Conservation (phyloP, 1,139 yeast species). For the Protomyces lactucae-debilis region DNA sequence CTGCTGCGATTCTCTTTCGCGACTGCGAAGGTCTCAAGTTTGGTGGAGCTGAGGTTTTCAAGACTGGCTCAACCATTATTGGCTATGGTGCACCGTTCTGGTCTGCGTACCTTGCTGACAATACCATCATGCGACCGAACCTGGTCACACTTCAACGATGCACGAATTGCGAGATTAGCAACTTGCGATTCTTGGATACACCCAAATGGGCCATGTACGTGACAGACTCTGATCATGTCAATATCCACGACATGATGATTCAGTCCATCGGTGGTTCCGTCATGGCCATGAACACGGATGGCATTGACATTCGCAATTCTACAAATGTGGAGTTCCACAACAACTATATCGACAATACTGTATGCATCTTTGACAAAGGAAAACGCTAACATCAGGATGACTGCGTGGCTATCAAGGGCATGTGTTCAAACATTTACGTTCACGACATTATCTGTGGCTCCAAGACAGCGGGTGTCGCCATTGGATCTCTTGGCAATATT, state of each 20-base stretch:
- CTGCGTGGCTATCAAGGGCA: background rate
- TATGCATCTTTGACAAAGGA: background rate
- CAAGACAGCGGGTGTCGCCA: background rate
- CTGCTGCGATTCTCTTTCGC: background rate
- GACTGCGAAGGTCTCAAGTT: background rate
- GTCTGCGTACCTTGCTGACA: background rate
- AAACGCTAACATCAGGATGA: background rate
- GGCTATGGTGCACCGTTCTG: background rate
- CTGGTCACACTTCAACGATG: background rate
- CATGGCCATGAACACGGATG: background rate
- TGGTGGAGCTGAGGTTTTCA: background rate
- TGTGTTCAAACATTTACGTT: background rate
- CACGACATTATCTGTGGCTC: slow-evolving; percentile 6
- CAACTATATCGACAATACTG: slow-evolving; percentile 1
- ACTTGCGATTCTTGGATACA: background rate
- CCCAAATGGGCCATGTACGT: slow-evolving; percentile 4
- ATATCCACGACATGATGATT: background rate
- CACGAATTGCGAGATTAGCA: background rate
- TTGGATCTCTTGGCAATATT: slow-evolving; percentile 5
- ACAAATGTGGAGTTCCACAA: background rate
- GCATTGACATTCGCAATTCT: slow-evolving; percentile 2
- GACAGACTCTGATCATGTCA: background rate
- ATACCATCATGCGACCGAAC: background rate
- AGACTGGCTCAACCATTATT: background rate
- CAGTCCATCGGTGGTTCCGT: background rate